Evolutionary conservation across 2,329 filamentous ascomycete species (phyloP).

Genomic region (Cladosporium oxysporum): DNA sequence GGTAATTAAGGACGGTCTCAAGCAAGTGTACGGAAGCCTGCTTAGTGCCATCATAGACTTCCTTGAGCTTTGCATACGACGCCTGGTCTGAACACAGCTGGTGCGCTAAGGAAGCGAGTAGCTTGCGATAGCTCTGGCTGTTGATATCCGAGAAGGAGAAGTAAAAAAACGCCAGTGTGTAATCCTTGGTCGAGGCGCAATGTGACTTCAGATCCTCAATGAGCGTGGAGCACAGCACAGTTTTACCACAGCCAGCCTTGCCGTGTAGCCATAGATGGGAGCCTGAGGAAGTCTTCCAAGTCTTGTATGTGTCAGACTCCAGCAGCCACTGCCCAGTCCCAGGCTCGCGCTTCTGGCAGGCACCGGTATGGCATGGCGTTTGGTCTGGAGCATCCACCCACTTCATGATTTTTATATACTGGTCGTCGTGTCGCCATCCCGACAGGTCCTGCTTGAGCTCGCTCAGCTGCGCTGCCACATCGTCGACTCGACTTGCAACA

Average conservation of each 20-base stretch:
- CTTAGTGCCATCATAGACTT: background rate
- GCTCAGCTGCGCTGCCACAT: no score
- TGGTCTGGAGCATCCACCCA: background rate
- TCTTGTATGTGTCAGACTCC: slow-evolving; percentile 19
- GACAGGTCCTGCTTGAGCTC: no score
- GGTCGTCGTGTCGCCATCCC: no score
- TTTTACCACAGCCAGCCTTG: slow-evolving; percentile 30
- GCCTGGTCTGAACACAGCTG: no score
- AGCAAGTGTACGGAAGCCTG: background rate
- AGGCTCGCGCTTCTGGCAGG: slow-evolving; percentile 24
- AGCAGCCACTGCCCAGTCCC: slow-evolving; percentile 30
- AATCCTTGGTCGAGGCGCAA: slow-evolving; percentile 8
- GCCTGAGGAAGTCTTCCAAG: slow-evolving; percentile 22
- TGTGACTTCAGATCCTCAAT: slow-evolving; percentile 26
- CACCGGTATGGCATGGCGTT: slow-evolving; percentile 21
- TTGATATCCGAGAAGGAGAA: slow-evolving; percentile 28
- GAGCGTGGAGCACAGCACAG: slow-evolving; percentile 27
- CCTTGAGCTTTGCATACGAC: no score
- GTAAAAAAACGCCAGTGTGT: slow-evolving; percentile 26
- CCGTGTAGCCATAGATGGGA: slow-evolving; percentile 27
- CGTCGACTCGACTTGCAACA: no score
- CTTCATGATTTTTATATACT: no score
- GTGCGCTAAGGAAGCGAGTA: background rate
- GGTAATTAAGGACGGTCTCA: background rate
- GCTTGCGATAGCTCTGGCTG: background rate